Percentiles rank a stretch among this genome's conserved stretches.
phyloP scores from a whole-genome alignment of 805 yeast genomes.

The Pichia cabralensis region DNA sequence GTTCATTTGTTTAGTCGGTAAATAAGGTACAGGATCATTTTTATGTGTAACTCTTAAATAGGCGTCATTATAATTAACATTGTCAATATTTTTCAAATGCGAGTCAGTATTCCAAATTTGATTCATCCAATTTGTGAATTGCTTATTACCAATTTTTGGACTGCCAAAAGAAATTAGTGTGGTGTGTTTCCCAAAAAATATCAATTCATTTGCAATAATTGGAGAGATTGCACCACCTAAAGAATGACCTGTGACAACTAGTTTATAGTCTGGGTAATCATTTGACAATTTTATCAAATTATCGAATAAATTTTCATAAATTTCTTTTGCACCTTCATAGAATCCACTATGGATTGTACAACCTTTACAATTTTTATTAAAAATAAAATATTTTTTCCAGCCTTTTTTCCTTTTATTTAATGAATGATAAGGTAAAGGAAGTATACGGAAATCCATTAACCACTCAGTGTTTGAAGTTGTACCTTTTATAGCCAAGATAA shows the following conservation, averaged over 20 bases:
- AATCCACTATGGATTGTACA: slow-evolving; percentile 64
- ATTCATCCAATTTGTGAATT: slow-evolving; percentile 44
- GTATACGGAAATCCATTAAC: slow-evolving; percentile 44
- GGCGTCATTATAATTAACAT: slow-evolving; percentile 20
- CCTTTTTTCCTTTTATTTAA: slow-evolving; percentile 10
- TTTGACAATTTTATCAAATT: slow-evolving; percentile 26
- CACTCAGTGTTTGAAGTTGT: slow-evolving; percentile 53
- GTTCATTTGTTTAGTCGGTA: slow-evolving; percentile 41
- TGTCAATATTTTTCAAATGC: background rate
- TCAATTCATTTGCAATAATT: slow-evolving; percentile 53
- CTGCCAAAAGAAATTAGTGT: slow-evolving; percentile 50
- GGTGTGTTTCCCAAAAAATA: slow-evolving; percentile 43
- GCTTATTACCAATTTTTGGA: slow-evolving; percentile 52
- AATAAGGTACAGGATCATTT: slow-evolving; percentile 47
- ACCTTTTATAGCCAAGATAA: slow-evolving; percentile 53
- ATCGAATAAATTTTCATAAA: slow-evolving; percentile 30
- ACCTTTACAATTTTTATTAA: slow-evolving; percentile 29
- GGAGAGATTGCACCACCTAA: slow-evolving; percentile 56
- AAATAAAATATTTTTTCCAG: slow-evolving; percentile 8
- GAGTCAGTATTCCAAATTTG: slow-evolving; percentile 30
- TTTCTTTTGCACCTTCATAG: slow-evolving; percentile 33
- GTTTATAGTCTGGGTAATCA: slow-evolving; percentile 35
- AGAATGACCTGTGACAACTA: slow-evolving; percentile 64
- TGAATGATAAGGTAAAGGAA: slow-evolving; percentile 33
- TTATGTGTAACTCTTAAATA: slow-evolving; percentile 47